A percentile compares a stretch with the other conserved stretches of the same genome.
These are phyloP conservation scores for Daldinia sp. DNA, from an alignment of 2,329 filamentous ascomycete genomes.

Conservation along the genomic window DNA sequence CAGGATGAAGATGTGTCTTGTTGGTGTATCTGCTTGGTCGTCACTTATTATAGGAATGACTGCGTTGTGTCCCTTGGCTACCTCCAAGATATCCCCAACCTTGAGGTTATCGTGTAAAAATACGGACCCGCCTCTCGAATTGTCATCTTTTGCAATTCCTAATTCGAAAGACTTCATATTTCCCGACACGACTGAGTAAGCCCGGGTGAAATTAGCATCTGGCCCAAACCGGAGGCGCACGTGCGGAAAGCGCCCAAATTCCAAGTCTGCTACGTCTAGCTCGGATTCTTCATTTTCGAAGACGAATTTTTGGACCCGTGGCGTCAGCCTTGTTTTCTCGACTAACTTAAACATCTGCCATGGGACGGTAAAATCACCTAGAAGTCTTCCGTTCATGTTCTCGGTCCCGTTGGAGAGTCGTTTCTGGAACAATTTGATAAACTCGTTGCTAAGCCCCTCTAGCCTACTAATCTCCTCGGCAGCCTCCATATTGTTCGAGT, in stretches of 20 bases:
- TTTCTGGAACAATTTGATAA: slow-evolving; percentile 59
- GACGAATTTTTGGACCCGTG: slow-evolving; percentile 62
- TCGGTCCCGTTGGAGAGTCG: slow-evolving; percentile 62
- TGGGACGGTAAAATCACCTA: slow-evolving; percentile 47
- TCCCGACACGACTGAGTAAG: slow-evolving; percentile 71
- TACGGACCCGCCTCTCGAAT: slow-evolving; percentile 69
- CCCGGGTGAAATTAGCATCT: slow-evolving; percentile 61
- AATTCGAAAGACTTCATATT: slow-evolving; percentile 65
- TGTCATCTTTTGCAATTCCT: slow-evolving; percentile 67
- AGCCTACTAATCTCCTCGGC: slow-evolving; percentile 63
- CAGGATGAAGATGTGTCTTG: slow-evolving; percentile 49
- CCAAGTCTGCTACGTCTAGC: slow-evolving; percentile 52
- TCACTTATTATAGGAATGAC: slow-evolving; percentile 15
- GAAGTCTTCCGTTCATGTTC: slow-evolving; percentile 47
- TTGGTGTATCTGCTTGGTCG: slow-evolving; percentile 21
- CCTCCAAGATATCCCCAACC: slow-evolving; percentile 63
- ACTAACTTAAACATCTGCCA: slow-evolving; percentile 63
- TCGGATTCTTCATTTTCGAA: slow-evolving; percentile 59
- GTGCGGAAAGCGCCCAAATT: slow-evolving; percentile 61
- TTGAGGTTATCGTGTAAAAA: slow-evolving; percentile 66
- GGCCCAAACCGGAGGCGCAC: slow-evolving; percentile 68
- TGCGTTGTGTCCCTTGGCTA: slow-evolving; percentile 52
- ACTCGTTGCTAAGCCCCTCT: slow-evolving; percentile 62
- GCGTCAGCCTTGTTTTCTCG: slow-evolving; percentile 64
- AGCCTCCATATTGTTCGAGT: slow-evolving; percentile 63